Conservation (phyloP, 2,329 filamentous ascomycete genomes). For the Clonostachys rhizophaga region DNA sequence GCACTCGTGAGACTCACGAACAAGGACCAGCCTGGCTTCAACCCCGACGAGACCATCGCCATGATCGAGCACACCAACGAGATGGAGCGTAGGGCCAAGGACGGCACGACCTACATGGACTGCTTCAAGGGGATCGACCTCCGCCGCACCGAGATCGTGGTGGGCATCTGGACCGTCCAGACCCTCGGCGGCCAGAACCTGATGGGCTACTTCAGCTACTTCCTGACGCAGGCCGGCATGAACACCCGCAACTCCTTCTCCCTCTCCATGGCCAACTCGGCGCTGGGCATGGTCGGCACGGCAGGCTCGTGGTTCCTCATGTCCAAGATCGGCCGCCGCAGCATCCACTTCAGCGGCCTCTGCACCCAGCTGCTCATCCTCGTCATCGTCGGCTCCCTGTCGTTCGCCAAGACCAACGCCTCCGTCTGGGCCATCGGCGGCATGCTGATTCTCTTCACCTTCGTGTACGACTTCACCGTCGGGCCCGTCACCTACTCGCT, state of each 20-base stretch:
- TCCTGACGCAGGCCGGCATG: slow-evolving; percentile 39
- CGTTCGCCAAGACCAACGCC: slow-evolving; percentile 18
- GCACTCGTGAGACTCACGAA: slow-evolving; percentile 36
- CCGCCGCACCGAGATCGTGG: slow-evolving; percentile 47
- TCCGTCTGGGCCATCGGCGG: slow-evolving; percentile 36
- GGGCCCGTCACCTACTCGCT: slow-evolving; percentile 50
- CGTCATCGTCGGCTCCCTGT: slow-evolving; percentile 31
- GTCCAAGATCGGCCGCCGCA: slow-evolving; percentile 41
- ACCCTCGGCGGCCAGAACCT: slow-evolving; percentile 41
- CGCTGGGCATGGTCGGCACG: slow-evolving; percentile 45
- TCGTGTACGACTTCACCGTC: slow-evolving; percentile 49
- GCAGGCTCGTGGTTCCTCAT: slow-evolving; percentile 45
- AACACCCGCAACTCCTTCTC: slow-evolving; percentile 34
- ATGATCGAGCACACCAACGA: slow-evolving; percentile 51
- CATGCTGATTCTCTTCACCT: slow-evolving; percentile 46
- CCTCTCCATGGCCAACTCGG: slow-evolving; percentile 41
- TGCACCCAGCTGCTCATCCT: slow-evolving; percentile 31
- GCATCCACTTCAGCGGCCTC: slow-evolving; percentile 40
- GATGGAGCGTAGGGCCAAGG: slow-evolving; percentile 34
- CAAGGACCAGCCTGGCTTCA: slow-evolving; percentile 27
- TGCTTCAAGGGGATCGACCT: slow-evolving; percentile 48
- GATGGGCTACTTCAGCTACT: slow-evolving; percentile 44
- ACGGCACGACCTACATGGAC: slow-evolving; percentile 39
- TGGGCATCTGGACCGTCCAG: slow-evolving; percentile 43
- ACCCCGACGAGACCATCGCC: slow-evolving; percentile 41